These are phyloP conservation scores for Microdochium trichocladiopsis DNA, from an alignment of 2,329 filamentous ascomycete genomes.

Conservation along the genomic window DNA sequence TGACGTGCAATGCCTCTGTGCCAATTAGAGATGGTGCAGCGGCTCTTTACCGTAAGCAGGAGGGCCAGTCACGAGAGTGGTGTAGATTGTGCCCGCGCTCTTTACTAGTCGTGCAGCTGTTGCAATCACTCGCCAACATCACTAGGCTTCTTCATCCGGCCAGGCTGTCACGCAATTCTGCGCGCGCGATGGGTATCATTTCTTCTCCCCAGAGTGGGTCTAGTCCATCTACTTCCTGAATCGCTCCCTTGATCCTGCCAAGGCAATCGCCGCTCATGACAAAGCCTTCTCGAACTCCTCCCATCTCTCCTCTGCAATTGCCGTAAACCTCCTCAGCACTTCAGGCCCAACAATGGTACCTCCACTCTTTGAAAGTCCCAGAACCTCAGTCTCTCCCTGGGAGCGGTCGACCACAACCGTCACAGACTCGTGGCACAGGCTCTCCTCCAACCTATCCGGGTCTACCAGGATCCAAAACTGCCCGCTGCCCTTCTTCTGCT, in stretches of 20 bases:
- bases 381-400: constrained; percentile 46
- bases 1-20: too few relatives aligned
- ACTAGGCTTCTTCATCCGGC: too few relatives aligned
- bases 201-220: constrained; percentile 1
- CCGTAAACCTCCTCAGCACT: constrained; percentile 52
- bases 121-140: too few relatives aligned
- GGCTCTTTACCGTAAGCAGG: too few relatives aligned
- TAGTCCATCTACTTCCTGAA: constrained; percentile 16
- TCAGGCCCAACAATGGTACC: constrained; percentile 62
- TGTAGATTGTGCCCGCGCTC: too few relatives aligned
- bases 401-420: constrained; percentile 69
- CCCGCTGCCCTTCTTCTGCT: constrained; percentile 32
- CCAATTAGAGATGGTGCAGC: too few relatives aligned
- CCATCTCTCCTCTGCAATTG: constrained; percentile 58
- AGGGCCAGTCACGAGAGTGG: too few relatives aligned
- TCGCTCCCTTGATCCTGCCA: constrained; percentile 1
- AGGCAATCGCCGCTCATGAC: constrained; percentile 19
- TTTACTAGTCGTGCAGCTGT: too few relatives aligned
- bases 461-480: constrained; percentile 76
- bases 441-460: constrained; percentile 85
- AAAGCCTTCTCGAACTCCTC: constrained; percentile 41
- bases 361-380: constrained; percentile 77
- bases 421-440: constrained; percentile 74
- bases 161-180: neutral
- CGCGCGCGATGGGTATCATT: constrained; percentile 10